Base-by-base conservation (phyloP, 75 land plant species). In the Sequoia sempervirens region DNA sequence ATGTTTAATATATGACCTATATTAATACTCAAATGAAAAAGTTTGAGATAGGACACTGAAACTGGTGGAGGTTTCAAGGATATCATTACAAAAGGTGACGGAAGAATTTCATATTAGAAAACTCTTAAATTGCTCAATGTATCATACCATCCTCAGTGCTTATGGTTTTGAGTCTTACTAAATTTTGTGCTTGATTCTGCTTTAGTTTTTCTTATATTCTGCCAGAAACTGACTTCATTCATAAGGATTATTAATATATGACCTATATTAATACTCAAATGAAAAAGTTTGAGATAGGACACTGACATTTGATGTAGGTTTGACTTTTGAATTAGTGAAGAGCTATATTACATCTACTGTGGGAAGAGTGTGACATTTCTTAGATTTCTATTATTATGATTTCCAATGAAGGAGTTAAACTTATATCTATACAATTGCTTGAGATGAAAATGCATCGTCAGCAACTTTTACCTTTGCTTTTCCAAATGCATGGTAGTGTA, bases 41-140 rank as follows among this genome's bases (percentile, higher is more conserved):
- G n/a, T n/a, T n/a, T n/a, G n/a, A n/a, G n/a, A n/a, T n/a, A n/a
- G n/a, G n/a, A n/a, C n/a, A n/a, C n/a, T n/a, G n/a, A n/a, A n/a
- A n/a, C 96, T 86, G 96, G 94, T 47, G 95, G 94, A 66, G 84
- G 90, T 11, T 96, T 96, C 75, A 91, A 93, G 68, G 99, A 96
- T 83, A 90, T 91, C 82, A 96, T 94, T 81, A 89, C 91, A 0
- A 92, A 94, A 81, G 92, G 94, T 13, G 96, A 95, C 86, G 94
- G 94, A 36, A 93, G 96, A 84, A 75, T 20, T 32, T 23, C 54
- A 32, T 87, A 89, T 34, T 87, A 41, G 81, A 37, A 37, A 80
- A 17, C 4, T 38, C 36, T 30, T 11, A 82, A 20, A 41, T 64
- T 38, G 83, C 32, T 20, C 54, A 41, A 28, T 75, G 78, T 75